Base-by-base conservation (phyloP, 768 basidiomycete genomes). In the Serpula lacrymans region DNA sequence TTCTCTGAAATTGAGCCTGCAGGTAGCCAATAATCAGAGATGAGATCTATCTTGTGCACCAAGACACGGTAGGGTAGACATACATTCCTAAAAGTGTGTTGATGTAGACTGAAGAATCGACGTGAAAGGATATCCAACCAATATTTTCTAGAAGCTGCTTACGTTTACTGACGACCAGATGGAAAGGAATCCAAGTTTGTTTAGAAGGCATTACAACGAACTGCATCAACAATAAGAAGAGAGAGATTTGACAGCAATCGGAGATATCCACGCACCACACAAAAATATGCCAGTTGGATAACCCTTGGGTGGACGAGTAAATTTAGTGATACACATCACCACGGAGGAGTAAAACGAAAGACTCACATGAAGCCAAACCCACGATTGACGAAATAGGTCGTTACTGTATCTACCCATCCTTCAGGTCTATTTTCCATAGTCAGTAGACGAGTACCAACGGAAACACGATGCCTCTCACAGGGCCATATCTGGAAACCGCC, bases 101-200 rank as follows among this genome's bases (percentile, higher is more conserved):
- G 23, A 59, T 47, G 14, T 57, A 54, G 18, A 63, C 59, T 61
- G 29, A n/a, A n/a, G n/a, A 14, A 36, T 2, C 4, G 11, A n/a
- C 1, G 17, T 52, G 20, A 49, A 39, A 14, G 29, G 13, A 27
- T n/a, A n/a, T n/a, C n/a, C n/a, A n/a, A n/a, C n/a, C n/a, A n/a
- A n/a, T n/a, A n/a, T n/a, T n/a, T n/a, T n/a, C n/a, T n/a, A 32
- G 2, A 13, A 3, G 5, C 13, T 7, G 41, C 61, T 14, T 28
- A 56, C 59, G 0, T 31, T 58, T 63, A 43, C 49, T 29, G 7
- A 47, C 18, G 3, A 51, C 14, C 61, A 61, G 63, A 38, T 61
- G 56, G 2, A 61, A 11, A 9, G 50, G 47, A 31, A 61, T 25
- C 59, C 61, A 63, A 36, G 34, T 41, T 10, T 25, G 52, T 24